Percentiles rank a stretch among this genome's conserved stretches.
These are phyloP conservation scores for Sindora glabra DNA, from an alignment of 306 rosid genomes.

Conservation along the genomic window DNA sequence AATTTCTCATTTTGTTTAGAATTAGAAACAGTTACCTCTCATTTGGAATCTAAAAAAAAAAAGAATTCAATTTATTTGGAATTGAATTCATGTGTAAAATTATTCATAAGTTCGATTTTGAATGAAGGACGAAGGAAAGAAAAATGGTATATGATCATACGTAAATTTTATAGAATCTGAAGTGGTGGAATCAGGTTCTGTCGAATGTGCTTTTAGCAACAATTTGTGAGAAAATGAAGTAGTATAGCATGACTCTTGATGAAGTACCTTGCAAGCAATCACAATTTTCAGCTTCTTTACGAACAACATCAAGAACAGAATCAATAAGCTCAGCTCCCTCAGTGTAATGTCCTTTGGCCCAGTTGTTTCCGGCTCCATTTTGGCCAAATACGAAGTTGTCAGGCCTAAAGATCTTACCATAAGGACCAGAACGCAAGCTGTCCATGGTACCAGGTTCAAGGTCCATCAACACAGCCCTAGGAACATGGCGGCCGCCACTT, in stretches of 20 bases:
- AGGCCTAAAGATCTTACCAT: slow-evolving; percentile 60
- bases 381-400: slow-evolving; percentile 76
- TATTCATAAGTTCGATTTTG: too few relatives aligned
- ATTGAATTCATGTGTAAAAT: too few relatives aligned
- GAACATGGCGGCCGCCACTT: slow-evolving; percentile 64
- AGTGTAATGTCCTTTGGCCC: slow-evolving; percentile 81
- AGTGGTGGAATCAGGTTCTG: too few relatives aligned
- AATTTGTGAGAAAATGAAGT: too few relatives aligned
- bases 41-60: too few relatives aligned
- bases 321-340: slow-evolving; percentile 76
- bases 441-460: slow-evolving; percentile 84
- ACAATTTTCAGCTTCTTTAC: slow-evolving; percentile 78
- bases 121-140: too few relatives aligned
- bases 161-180: too few relatives aligned
- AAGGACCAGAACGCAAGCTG: slow-evolving; percentile 65
- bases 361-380: slow-evolving; percentile 73
- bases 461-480: slow-evolving; percentile 69
- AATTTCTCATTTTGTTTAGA: too few relatives aligned
- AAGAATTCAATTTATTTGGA: too few relatives aligned
- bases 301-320: slow-evolving; percentile 72
- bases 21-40: too few relatives aligned
- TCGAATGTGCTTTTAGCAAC: too few relatives aligned
- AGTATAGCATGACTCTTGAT: not conserved
- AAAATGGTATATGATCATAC: too few relatives aligned
- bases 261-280: slow-evolving; percentile 67